Evolutionary conservation across 2,329 filamentous ascomycete species (phyloP).

Genomic region (Gremmenia infestans): DNA sequence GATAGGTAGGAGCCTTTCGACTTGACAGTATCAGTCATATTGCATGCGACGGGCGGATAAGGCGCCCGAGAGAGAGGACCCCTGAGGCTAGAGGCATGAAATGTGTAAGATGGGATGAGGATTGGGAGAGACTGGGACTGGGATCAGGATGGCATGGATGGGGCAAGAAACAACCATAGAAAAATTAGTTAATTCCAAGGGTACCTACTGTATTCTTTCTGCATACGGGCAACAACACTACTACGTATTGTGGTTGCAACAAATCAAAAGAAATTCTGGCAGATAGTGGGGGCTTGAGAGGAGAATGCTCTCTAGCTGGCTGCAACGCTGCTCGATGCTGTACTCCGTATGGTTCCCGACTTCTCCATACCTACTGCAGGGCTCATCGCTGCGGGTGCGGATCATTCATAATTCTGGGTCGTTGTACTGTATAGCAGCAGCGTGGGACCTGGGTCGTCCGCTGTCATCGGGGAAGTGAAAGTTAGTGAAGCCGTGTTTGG

Average conservation of each 20-base stretch:
- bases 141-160: background rate
- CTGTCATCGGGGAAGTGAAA: constrained; percentile 1
- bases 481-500: background rate
- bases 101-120: background rate
- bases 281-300: background rate
- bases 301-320: background rate
- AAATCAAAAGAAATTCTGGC: constrained; percentile 1
- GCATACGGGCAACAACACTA: background rate
- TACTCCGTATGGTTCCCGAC: background rate
- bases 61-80: constrained; percentile 7
- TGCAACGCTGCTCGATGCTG: background rate
- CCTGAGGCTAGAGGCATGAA: constrained; percentile 1
- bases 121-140: background rate
- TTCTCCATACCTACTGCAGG: background rate
- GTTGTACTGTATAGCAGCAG: background rate
- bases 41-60: constrained; percentile 12
- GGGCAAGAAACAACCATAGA: constrained; percentile 3
- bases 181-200: background rate
- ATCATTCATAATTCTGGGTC: background rate
- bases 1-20: constrained; percentile 5
- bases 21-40: constrained; percentile 14
- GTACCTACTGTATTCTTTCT: background rate
- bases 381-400: background rate
- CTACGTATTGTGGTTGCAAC: constrained; percentile 2
- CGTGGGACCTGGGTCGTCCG: background rate